A percentile compares a stretch with the other conserved stretches of the same genome.
Conservation (phyloP, 1,284 basidiomycete species). For the Inonotus obliquus region DNA sequence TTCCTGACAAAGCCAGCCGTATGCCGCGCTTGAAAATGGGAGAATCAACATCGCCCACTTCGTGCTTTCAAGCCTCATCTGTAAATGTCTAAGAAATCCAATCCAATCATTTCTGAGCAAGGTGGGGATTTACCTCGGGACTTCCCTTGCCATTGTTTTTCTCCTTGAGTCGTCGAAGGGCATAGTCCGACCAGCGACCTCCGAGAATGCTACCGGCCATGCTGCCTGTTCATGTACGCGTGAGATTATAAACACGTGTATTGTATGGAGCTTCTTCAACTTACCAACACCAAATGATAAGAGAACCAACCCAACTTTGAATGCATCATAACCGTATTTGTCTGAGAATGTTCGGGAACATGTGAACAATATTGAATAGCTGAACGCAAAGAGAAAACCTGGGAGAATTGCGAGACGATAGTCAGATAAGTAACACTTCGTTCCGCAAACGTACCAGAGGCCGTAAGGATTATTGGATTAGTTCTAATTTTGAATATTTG, state of each 20-base stretch:
- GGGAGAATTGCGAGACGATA: neutral
- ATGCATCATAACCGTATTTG: constrained; percentile 64
- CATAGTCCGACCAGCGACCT: constrained; percentile 72
- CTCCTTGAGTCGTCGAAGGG: constrained; percentile 50
- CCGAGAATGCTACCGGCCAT: constrained; percentile 69
- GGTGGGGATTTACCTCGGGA: constrained; percentile 54
- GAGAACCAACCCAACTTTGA: constrained; percentile 72
- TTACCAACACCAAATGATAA: constrained; percentile 70
- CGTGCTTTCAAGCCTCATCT: constrained; percentile 74
- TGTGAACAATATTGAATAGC: constrained; percentile 69
- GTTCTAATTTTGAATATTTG: constrained; percentile 56
- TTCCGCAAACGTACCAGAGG: constrained; percentile 52
- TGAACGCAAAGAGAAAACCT: constrained; percentile 74
- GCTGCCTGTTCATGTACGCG: constrained; percentile 39
- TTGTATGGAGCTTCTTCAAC: constrained; percentile 21
- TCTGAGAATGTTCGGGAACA: constrained; percentile 61
- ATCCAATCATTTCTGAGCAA: neutral
- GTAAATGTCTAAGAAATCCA: neutral
- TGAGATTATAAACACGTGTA: neutral
- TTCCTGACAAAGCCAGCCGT: constrained; percentile 72
- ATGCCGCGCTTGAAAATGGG: constrained; percentile 58
- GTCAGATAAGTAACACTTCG: neutral
- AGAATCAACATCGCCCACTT: constrained; percentile 49
- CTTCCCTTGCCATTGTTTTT: constrained; percentile 56
- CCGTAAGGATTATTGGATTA: constrained; percentile 62